Evolutionary conservation across 352 stramenopile genomes (phyloP).

Genomic region (Pythium monospermum): DNA sequence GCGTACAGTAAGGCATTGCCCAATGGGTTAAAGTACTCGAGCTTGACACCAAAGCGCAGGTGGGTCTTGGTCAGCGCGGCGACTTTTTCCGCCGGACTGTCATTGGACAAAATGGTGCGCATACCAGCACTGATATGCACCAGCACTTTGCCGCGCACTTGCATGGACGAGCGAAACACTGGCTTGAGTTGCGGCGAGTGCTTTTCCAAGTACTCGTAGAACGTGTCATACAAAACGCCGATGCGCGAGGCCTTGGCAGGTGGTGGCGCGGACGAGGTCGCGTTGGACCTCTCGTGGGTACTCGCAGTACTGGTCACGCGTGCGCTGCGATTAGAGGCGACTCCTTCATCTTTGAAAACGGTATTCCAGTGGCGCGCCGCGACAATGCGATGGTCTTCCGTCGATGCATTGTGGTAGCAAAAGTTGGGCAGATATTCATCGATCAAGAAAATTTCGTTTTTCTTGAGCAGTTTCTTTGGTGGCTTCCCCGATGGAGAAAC

Average conservation of each 20-base stretch:
- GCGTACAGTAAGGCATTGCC: conserved; percentile 34
- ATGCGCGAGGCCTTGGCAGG: conserved; percentile 15
- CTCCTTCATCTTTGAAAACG: conserved; percentile 27
- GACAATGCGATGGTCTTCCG: conserved; percentile 23
- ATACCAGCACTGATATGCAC: conserved; percentile 81
- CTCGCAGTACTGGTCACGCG: too few species aligned
- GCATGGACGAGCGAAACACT: conserved; percentile 43
- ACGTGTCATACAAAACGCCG: conserved; percentile 36
- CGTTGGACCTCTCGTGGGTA: background rate
- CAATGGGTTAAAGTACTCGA: conserved; percentile 39
- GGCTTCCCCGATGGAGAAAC: background rate
- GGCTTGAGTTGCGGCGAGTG: conserved; percentile 40
- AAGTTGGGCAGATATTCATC: conserved; percentile 39
- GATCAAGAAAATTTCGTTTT: conserved; percentile 24
- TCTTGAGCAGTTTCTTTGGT: conserved; percentile 16
- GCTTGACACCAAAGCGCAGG: conserved; percentile 54
- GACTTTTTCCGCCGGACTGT: conserved; percentile 66
- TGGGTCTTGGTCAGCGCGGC: conserved; percentile 61
- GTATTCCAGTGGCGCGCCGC: conserved; percentile 32
- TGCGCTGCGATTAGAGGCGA: background rate
- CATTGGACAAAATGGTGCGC: conserved; percentile 27
- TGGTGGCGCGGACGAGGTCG: background rate
- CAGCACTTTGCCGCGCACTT: conserved; percentile 81
- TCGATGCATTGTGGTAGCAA: conserved; percentile 32
- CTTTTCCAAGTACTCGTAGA: conserved; percentile 42